These are phyloP conservation scores for Chalara sp. DNA, from an alignment of 2,329 filamentous ascomycete species.

Conservation along the genomic window DNA sequence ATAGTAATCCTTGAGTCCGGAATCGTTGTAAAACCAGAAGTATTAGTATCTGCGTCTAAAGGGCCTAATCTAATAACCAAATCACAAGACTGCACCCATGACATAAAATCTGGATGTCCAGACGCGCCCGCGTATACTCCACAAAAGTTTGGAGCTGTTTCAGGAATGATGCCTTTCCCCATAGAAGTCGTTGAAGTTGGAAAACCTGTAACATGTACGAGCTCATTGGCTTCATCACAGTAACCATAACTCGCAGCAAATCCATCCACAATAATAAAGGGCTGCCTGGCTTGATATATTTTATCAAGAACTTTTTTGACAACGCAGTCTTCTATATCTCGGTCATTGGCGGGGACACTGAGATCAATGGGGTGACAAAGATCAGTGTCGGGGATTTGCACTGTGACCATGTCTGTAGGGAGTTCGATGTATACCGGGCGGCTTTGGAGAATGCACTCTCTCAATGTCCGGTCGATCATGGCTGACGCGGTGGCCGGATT, in stretches of 20 bases:
- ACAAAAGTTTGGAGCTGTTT: too few species aligned
- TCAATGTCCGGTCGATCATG: constrained; percentile 72
- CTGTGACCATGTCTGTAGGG: constrained; percentile 69
- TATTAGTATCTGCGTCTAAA: too few species aligned
- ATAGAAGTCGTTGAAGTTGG: too few species aligned
- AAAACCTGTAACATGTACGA: too few species aligned
- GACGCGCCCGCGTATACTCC: too few species aligned
- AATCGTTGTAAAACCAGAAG: too few species aligned
- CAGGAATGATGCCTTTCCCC: too few species aligned
- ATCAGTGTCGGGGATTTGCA: constrained; percentile 64
- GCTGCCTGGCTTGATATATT: constrained; percentile 62
- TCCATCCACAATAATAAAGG: constrained; percentile 72
- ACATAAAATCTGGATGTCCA: too few species aligned
- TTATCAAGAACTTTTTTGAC: constrained; percentile 67
- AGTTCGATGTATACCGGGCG: constrained; percentile 77
- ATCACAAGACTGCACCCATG: too few species aligned
- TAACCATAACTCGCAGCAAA: constrained; percentile 42
- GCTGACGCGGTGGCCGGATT: constrained; percentile 60
- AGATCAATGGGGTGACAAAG: constrained; percentile 65
- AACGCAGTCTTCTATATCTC: constrained; percentile 67
- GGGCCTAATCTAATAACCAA: too few species aligned
- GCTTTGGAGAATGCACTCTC: constrained; percentile 63
- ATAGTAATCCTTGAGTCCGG: too few species aligned
- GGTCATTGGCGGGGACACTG: constrained; percentile 53
- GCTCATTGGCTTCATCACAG: too few species aligned